Base-by-base conservation (phyloP, 352 stramenopile species). In the Sclerospora graminicola region DNA sequence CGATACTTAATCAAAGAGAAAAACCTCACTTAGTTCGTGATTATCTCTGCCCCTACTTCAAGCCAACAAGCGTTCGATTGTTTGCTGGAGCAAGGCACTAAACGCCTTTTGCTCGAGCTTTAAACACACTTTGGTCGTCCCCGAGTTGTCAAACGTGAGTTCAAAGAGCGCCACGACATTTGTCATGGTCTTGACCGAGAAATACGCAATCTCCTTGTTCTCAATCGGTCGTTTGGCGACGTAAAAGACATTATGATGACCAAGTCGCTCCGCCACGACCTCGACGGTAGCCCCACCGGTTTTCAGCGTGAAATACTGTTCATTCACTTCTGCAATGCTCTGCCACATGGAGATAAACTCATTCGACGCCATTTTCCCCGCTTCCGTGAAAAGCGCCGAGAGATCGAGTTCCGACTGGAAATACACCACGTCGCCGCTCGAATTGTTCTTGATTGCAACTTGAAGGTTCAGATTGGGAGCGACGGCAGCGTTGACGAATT, bases 391-490 rank as follows among this genome's bases (percentile, higher is more conserved):
- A 34, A 98, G 62, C 10, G 79, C 79, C 29, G 84, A 75, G 20
- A 98, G 58, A 28, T 96, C 84, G 44, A 97, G 64, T 29, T 96
- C 93, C 0, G 84, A 84, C 43, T 94, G 90, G 75, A 97, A 98
- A 66, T 98, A 98, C 47, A 98, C 80, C 10, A 98, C 93, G 13
- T 85, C 82, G 19, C 82, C 77, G 26, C 71, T 95, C 24, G 79
- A 80, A 57, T 98, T 88, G 65, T 98, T 98, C 71, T 99, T 99
- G 63, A 99, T 94, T 7, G 95, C 95, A 39, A 97, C 83, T 60
- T 99, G 95, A 8, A 99, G 64, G n/a, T 65, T 65, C 4, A 84
- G 48, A 49, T 85, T 88, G 8, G 80, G 80, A 1, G 76, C 66
- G 20, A 89, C 77, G 4, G 59, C 51, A 5, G 80, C 51, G 45